phyloP scores from a whole-genome alignment of 495 filamentous ascomycete species.

The Penicillium lagena region DNA sequence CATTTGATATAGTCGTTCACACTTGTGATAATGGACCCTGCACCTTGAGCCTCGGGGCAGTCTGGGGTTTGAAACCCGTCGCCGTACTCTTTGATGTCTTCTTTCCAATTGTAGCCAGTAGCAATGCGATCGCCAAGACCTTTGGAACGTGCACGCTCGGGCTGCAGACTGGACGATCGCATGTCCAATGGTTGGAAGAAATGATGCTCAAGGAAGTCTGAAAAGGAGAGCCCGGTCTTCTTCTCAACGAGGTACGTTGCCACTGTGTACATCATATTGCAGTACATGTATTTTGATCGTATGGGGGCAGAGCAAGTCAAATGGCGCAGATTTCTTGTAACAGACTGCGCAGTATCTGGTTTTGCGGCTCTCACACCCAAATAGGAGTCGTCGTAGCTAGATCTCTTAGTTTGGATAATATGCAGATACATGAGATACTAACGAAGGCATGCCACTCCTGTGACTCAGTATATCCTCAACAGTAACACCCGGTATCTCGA shows the following conservation, averaged over 20 bases:
- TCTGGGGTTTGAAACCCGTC: conserved; percentile 5
- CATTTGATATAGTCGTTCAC: conserved; percentile 40
- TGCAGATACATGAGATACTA: conserved; percentile 1
- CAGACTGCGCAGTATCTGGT: conserved; percentile 12
- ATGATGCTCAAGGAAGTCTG: conserved; percentile 24
- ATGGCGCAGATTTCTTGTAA: conserved; percentile 28
- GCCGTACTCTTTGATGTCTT: not conserved
- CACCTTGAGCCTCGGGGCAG: conserved; percentile 27
- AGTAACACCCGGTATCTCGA: conserved; percentile 14
- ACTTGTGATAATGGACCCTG: conserved; percentile 37
- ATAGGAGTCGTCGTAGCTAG: conserved; percentile 13
- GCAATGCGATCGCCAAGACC: conserved; percentile 28
- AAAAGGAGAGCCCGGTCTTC: conserved; percentile 29
- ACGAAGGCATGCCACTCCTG: conserved; percentile 15
- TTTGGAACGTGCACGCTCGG: conserved; percentile 11
- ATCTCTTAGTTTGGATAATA: not conserved
- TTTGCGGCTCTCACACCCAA: conserved; percentile 4
- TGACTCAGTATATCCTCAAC: conserved; percentile 17
- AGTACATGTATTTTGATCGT: conserved; percentile 38
- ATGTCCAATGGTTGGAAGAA: conserved; percentile 38
- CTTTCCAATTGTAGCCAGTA: conserved; percentile 13
- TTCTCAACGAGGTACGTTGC: conserved; percentile 35
- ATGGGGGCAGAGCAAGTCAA: conserved; percentile 28
- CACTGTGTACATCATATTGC: conserved; percentile 43
- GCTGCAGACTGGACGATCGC: conserved; percentile 23